Evolutionary conservation across 495 filamentous ascomycete species (phyloP).

Genomic region (Jackrogersella minutella): DNA sequence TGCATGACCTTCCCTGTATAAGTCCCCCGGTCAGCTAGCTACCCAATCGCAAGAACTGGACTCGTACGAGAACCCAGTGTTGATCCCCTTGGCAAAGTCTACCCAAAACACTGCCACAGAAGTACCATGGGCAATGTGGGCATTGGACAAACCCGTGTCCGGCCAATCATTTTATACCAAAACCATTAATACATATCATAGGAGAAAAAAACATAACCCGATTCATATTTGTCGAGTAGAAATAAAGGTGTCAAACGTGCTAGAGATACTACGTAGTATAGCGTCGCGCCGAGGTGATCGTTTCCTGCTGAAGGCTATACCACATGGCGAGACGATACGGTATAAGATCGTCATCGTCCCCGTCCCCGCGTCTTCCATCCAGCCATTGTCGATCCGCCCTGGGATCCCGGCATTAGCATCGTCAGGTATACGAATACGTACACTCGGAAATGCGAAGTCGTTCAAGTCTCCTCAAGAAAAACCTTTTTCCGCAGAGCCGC

Average conservation of each 20-base stretch:
- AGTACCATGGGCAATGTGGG: no score
- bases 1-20: background rate
- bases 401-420: background rate
- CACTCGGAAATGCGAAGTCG: slow-evolving; percentile 3
- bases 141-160: no score
- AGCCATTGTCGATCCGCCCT: slow-evolving; percentile 25
- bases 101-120: no score
- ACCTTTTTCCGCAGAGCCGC: slow-evolving; percentile 37
- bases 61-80: slow-evolving; percentile 27
- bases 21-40: background rate
- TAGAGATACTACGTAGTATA: slow-evolving; percentile 7
- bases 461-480: slow-evolving; percentile 22
- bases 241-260: background rate
- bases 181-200: slow-evolving; percentile 6
- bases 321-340: slow-evolving; percentile 27
- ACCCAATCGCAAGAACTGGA: slow-evolving; percentile 13
- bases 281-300: slow-evolving; percentile 6
- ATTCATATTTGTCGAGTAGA: slow-evolving; percentile 8
- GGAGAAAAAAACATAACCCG: background rate
- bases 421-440: background rate
- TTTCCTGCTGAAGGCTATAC: slow-evolving; percentile 26
- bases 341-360: slow-evolving; percentile 23
- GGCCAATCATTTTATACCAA: no score
- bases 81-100: slow-evolving; percentile 24
- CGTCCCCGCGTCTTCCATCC: background rate